A percentile compares a stretch with the other conserved stretches of the same genome.
Conservation (phyloP, 1,139 yeast genomes). For the Debaryomyces coudertii region DNA sequence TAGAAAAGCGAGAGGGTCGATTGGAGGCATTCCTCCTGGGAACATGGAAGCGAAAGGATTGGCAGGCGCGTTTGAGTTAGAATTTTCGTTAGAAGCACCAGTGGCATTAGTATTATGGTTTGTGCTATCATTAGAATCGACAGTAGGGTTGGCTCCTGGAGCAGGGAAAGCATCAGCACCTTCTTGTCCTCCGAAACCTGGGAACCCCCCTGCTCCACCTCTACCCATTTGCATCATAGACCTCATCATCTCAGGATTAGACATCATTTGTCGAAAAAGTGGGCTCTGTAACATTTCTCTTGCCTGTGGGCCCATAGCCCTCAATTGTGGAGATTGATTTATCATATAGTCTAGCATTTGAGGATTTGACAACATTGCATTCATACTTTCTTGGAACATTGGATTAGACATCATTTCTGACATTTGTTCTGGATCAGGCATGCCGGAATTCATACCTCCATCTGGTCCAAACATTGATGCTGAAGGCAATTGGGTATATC, state of each 20-base stretch:
- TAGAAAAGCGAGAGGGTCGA: conserved; percentile 49
- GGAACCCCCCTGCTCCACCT: conserved; percentile 35
- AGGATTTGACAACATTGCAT: conserved; percentile 74
- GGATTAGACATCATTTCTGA: conserved; percentile 79
- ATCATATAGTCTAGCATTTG: conserved; percentile 84
- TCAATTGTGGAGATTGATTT: conserved; percentile 79
- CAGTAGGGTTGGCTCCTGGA: conserved; percentile 52
- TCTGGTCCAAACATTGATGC: conserved; percentile 94
- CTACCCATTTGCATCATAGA: conserved; percentile 72
- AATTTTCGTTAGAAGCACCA: conserved; percentile 17
- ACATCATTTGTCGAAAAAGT: conserved; percentile 78
- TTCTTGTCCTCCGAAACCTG: conserved; percentile 16
- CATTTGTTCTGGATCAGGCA: conserved; percentile 78
- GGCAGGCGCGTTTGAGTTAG: conserved; percentile 12
- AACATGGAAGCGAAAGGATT: conserved; percentile 58
- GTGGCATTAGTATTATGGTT: conserved; percentile 20
- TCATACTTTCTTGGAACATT: conserved; percentile 77
- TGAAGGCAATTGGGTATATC: conserved; percentile 83
- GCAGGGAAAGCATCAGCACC: conserved; percentile 53
- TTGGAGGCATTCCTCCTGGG: conserved; percentile 40
- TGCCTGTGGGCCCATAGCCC: conserved; percentile 88
- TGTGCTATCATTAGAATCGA: conserved; percentile 15
- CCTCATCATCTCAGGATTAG: conserved; percentile 85
- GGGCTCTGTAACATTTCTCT: conserved; percentile 86
- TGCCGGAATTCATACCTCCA: conserved; percentile 74